A percentile compares a stretch with the other conserved stretches of the same genome.
Evolutionary conservation across 2,329 filamentous ascomycete genomes (phyloP).

Genomic region (Akanthomyces muscarius): DNA sequence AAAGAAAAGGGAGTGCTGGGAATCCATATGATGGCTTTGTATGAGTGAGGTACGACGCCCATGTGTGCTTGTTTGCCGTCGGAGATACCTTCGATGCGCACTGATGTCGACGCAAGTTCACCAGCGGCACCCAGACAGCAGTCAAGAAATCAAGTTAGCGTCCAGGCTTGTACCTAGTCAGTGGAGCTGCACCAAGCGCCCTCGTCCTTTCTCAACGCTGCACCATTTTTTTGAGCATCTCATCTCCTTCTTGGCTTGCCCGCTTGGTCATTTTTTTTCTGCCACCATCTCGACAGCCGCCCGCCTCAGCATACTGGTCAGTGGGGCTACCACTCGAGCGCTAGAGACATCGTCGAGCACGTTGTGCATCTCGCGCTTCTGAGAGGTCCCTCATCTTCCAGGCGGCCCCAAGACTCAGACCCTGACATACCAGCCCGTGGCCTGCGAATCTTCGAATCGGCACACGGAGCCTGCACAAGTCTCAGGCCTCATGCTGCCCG

Average conservation of each 20-base stretch:
- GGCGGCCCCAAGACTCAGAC: neutral
- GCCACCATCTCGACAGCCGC: neutral
- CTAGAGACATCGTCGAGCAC: slow-evolving; percentile 12
- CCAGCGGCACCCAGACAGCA: neutral
- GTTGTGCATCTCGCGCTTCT: slow-evolving; percentile 3
- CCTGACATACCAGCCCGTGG: slow-evolving; percentile 14
- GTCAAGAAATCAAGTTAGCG: too few relatives aligned
- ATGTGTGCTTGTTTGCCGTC: neutral
- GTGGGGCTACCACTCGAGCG: neutral
- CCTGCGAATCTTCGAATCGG: neutral
- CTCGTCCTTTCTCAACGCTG: neutral
- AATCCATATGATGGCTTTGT: neutral
- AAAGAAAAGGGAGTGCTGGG: neutral
- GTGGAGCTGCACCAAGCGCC: neutral
- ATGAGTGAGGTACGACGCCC: too few relatives aligned
- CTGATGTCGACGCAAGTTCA: neutral
- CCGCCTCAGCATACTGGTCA: neutral
- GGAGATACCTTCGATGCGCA: neutral
- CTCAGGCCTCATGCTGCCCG: neutral
- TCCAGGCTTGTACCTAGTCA: too few relatives aligned
- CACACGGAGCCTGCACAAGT: neutral
- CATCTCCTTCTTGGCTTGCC: neutral
- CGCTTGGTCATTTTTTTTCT: neutral
- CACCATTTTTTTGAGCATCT: neutral
- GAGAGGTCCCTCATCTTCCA: slow-evolving; percentile 3